Evolutionary conservation across 2,329 filamentous ascomycete species (phyloP).

Genomic region (Beauveria bassiana): DNA sequence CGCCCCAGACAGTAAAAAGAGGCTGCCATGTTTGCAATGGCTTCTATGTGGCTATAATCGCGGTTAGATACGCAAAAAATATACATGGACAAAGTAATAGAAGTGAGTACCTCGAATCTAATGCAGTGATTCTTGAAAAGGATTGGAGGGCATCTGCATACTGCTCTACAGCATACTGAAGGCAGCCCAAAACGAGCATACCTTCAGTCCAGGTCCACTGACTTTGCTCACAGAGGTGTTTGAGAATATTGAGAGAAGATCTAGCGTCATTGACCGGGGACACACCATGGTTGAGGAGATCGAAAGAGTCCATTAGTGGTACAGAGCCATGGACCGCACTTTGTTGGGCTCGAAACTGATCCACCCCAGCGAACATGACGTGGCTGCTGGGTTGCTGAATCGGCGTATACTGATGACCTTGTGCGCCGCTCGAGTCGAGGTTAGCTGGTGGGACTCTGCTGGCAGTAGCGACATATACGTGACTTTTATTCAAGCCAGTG

Average conservation of each 20-base stretch:
- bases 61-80: neutral
- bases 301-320: neutral
- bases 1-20: slow-evolving; percentile 78
- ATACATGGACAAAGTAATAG: neutral
- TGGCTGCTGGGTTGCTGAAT: neutral
- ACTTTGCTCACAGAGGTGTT: slow-evolving; percentile 68
- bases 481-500: neutral
- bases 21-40: slow-evolving; percentile 86
- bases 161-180: slow-evolving; percentile 82
- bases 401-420: neutral
- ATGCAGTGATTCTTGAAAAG: slow-evolving; percentile 56
- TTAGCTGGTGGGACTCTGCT: neutral
- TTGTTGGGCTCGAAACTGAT: slow-evolving; percentile 26
- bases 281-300: neutral
- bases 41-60: slow-evolving; percentile 70
- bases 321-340: slow-evolving; percentile 2
- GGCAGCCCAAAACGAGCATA: slow-evolving; percentile 81
- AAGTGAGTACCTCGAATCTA: slow-evolving; percentile 44
- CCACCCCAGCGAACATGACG: slow-evolving; percentile 25
- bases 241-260: slow-evolving; percentile 63
- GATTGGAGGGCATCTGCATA: slow-evolving; percentile 70
- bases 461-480: neutral
- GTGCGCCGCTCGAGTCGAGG: neutral
- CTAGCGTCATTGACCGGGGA: slow-evolving; percentile 49
- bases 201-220: slow-evolving; percentile 88